Conservation (phyloP, 352 stramenopile genomes). For the Phytophthora pluvialis region DNA sequence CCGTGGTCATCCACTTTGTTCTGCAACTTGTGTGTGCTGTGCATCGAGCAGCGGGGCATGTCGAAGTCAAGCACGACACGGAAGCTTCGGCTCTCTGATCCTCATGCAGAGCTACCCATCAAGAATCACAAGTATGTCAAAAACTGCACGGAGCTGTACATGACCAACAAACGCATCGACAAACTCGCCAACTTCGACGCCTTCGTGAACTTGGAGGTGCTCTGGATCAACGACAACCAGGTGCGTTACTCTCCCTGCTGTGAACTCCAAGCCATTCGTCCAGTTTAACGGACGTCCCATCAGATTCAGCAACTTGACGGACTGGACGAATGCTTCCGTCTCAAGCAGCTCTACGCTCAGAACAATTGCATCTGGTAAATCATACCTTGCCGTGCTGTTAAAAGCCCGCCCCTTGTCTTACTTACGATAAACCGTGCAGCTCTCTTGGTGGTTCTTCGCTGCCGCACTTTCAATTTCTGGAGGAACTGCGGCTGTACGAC, state of each 20-base stretch:
- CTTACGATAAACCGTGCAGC: conserved; percentile 21
- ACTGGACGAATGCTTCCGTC: conserved; percentile 84
- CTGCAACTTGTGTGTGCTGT: background rate
- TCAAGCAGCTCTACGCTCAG: conserved; percentile 90
- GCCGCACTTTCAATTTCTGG: conserved; percentile 80
- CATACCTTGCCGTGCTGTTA: background rate
- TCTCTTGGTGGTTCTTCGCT: conserved; percentile 58
- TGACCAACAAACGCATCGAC: conserved; percentile 80
- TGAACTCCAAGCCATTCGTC: background rate
- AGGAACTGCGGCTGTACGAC: conserved; percentile 75
- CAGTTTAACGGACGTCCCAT: background rate
- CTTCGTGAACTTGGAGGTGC: conserved; percentile 89
- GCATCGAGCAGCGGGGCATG: conserved; percentile 7
- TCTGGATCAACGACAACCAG: conserved; percentile 92
- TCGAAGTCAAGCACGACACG: conserved; percentile 6
- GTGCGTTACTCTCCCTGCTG: conserved; percentile 27
- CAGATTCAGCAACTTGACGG: conserved; percentile 68
- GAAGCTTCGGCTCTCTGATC: conserved; percentile 62
- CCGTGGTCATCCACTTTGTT: background rate
- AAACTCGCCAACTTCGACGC: conserved; percentile 83
- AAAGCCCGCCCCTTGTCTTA: background rate
- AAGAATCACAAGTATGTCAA: conserved; percentile 93
- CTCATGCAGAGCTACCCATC: conserved; percentile 78
- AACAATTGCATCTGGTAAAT: conserved; percentile 80
- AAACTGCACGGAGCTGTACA: conserved; percentile 88